Percentiles rank a stretch among this genome's conserved stretches.
These are phyloP conservation scores for Sisymbrium irio DNA, from an alignment of 345 rosid species.

Conservation along the genomic window DNA sequence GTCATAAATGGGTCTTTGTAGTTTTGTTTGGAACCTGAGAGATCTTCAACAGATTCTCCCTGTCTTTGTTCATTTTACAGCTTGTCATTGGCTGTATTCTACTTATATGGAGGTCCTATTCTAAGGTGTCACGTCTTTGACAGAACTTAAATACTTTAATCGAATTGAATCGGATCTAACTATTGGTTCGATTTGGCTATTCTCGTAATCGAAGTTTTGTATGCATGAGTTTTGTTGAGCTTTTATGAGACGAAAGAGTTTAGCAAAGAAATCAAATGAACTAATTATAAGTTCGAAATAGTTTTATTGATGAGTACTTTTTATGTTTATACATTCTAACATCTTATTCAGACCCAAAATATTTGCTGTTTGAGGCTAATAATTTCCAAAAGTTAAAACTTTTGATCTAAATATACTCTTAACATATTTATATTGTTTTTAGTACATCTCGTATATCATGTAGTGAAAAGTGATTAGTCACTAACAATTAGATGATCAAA, in stretches of 20 bases:
- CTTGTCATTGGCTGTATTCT: constrained; percentile 10
- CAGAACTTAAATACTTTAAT: neutral
- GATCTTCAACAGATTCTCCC: constrained; percentile 26
- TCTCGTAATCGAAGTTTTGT: neutral
- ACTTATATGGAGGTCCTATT: neutral
- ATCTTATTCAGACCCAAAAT: no score
- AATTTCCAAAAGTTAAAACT: no score
- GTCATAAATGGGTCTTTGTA: constrained; percentile 17
- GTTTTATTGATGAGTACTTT: neutral
- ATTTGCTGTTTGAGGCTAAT: no score
- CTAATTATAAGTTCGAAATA: neutral
- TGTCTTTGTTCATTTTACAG: constrained; percentile 23
- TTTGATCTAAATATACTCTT: no score
- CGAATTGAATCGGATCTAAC: neutral
- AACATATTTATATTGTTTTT: no score
- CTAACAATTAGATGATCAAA: no score
- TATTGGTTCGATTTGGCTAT: constrained; percentile 7
- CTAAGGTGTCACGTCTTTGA: neutral
- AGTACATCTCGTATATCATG: no score
- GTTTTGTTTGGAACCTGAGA: constrained; percentile 21
- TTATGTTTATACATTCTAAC: no score
- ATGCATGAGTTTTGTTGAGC: neutral
- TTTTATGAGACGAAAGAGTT: no score
- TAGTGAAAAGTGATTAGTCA: no score
- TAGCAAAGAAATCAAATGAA: neutral